Conservation (phyloP, 148 eudicot species). For the Polygonum aviculare region DNA sequence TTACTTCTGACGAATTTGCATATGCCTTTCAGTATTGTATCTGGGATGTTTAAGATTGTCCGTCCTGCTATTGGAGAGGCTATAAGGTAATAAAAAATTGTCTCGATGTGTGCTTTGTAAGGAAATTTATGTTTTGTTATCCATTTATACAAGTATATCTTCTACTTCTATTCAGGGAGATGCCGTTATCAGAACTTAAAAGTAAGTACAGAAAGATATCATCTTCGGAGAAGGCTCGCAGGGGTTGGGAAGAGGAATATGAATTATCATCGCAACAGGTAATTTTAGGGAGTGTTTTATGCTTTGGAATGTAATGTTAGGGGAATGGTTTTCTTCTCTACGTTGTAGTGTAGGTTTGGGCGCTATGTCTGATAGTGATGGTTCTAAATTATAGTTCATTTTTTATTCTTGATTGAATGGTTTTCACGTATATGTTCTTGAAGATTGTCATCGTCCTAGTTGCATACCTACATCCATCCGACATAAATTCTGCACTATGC, state of each 20-base stretch:
- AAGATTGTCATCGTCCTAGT: neutral
- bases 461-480: neutral
- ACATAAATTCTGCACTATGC: neutral
- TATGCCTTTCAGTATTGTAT: conserved; percentile 39
- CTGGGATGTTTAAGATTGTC: conserved; percentile 69
- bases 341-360: neutral
- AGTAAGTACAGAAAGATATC: conserved; percentile 74
- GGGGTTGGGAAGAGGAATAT: conserved; percentile 92
- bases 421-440: neutral
- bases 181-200: conserved; percentile 75
- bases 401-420: neutral
- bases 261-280: conserved; percentile 90
- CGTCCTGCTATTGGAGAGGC: conserved; percentile 95
- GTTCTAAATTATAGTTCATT: neutral
- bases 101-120: neutral
- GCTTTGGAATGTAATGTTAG: neutral
- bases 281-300: neutral
- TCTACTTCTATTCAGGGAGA: conserved; percentile 55
- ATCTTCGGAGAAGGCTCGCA: conserved; percentile 66
- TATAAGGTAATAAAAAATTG: conserved; percentile 39
- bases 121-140: neutral
- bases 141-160: conserved; percentile 1
- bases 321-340: neutral
- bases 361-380: neutral
- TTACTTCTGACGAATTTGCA: neutral